These are phyloP conservation scores for Rhizophora apiculata DNA, from an alignment of 345 rosid genomes.

Conservation along the genomic window DNA sequence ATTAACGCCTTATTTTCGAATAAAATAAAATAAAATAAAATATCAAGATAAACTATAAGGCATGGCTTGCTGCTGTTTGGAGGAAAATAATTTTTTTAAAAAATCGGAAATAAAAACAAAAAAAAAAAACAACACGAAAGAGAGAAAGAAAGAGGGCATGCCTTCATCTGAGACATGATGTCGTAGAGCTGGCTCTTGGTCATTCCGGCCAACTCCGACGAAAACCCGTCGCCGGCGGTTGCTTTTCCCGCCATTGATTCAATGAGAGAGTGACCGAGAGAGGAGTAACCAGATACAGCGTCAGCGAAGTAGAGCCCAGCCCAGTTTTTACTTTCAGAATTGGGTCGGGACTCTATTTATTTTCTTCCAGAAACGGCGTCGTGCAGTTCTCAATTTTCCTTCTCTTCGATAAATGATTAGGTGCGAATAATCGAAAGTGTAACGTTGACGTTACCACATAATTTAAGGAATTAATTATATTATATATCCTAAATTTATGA, in stretches of 20 bases:
- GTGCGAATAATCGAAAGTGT: too few species aligned
- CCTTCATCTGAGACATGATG: conserved; percentile 95
- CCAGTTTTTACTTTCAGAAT: too few species aligned
- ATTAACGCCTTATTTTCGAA: conserved; percentile 51
- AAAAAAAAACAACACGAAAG: background rate
- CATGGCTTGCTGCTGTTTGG: background rate
- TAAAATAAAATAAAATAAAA: background rate
- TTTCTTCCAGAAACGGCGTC: too few species aligned
- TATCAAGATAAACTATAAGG: background rate
- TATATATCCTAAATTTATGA: too few species aligned
- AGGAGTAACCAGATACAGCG: background rate
- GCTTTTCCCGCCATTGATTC: conserved; percentile 69
- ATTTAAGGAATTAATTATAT: too few species aligned
- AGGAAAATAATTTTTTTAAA: background rate
- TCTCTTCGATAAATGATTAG: too few species aligned
- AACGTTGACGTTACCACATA: too few species aligned
- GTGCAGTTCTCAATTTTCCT: too few species aligned
- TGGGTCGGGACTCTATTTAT: too few species aligned
- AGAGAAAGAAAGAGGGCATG: background rate
- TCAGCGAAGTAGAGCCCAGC: too few species aligned
- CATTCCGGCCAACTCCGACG: conserved; percentile 80
- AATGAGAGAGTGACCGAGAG: background rate
- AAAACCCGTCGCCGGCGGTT: conserved; percentile 56
- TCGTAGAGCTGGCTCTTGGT: conserved; percentile 92
- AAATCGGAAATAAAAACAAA: background rate